A percentile compares a stretch with the other conserved stretches of the same genome.
These are phyloP conservation scores for Berberis thunbergii DNA, from an alignment of 164 flowering plant genomes.

Conservation along the genomic window DNA sequence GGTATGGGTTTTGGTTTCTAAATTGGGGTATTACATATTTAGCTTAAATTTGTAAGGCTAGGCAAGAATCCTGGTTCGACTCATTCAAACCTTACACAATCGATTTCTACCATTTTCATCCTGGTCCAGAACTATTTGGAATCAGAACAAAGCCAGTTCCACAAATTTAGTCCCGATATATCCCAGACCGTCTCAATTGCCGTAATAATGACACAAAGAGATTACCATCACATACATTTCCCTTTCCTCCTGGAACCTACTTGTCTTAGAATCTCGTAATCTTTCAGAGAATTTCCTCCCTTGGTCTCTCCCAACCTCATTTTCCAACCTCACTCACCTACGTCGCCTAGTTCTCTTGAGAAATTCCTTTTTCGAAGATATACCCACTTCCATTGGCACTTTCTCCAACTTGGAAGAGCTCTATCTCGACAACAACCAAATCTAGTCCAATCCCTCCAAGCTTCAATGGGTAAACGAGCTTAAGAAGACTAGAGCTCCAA, in stretches of 20 bases:
- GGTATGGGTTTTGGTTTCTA: too few species aligned
- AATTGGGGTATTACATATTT: too few species aligned
- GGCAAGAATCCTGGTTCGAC: too few species aligned
- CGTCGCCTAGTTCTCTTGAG: slow-evolving; percentile 49
- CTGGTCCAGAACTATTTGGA: too few species aligned
- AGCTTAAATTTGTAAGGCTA: too few species aligned
- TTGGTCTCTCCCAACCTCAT: slow-evolving; percentile 49
- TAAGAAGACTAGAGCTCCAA: slow-evolving; percentile 64
- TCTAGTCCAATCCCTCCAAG: slow-evolving; percentile 49
- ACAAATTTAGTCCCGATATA: too few species aligned
- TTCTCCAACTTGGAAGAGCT: slow-evolving; percentile 56
- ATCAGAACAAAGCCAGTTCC: too few species aligned
- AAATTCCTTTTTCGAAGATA: slow-evolving; percentile 64
- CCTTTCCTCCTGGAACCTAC: slow-evolving; percentile 40
- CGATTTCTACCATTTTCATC: too few species aligned
- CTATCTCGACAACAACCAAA: slow-evolving; percentile 52
- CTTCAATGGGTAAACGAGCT: slow-evolving; percentile 28
- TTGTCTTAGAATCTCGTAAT: slow-evolving; percentile 53
- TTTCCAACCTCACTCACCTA: slow-evolving; percentile 49
- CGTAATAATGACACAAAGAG: too few species aligned
- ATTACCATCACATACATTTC: slow-evolving; percentile 12
- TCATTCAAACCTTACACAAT: too few species aligned
- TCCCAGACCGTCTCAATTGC: too few species aligned
- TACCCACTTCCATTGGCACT: slow-evolving; percentile 54
- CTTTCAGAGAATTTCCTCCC: slow-evolving; percentile 52